Evolutionary conservation across 1,284 basidiomycete genomes (phyloP), one percentile per base, ranked within the genome.

Genomic region (Moesziomyces antarcticus): DNA sequence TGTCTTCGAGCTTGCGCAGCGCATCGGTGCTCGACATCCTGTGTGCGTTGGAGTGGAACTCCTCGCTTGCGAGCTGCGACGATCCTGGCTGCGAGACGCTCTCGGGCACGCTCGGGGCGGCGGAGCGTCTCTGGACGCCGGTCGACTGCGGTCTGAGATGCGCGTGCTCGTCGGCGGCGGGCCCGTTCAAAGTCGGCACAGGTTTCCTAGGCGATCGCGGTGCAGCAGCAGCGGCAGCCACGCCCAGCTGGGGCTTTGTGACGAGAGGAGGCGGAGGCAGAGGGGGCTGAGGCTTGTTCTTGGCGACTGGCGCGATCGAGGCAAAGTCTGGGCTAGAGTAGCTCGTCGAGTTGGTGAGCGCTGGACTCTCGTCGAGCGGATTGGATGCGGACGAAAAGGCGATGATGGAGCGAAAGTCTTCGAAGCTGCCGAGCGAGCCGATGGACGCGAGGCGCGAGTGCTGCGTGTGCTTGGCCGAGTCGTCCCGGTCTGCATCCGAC

Each of bases 331-430:
- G 69, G 4, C 47, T 72, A 9, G 69, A 66, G 21, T 58, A 41
- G 30, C 60, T 47, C 40, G 69, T 66, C 9, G 69, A 72, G 1
- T 52, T 44, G 35, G 69, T 66, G 41, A 62, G 42, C 3, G 69
- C 40, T 5, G 63, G 63, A 21, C 69, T 72, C 16, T 62, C 59
- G 25, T 66, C 58, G 16, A 61, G 42, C 13, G 61, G 49, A 41
- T 58, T 43, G n/a, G 50, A 24, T 3, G 65, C 42, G 4, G 65
- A 61, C 7, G 61, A 55, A 48, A 68, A 65, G 22, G 54, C 53
- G 14, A 73, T 58, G 14, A 68, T 22, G 14, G 65, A 64, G 3
- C 65, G 71, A 58, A 68, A 73, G 58, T 73, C 71, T 22, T 73
- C 65, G 43, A 68, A 58, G 42, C 66, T 62, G 30, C 56, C 63